Base-by-base conservation (phyloP, 2,329 filamentous ascomycete genomes). In the Xylaria sp. region DNA sequence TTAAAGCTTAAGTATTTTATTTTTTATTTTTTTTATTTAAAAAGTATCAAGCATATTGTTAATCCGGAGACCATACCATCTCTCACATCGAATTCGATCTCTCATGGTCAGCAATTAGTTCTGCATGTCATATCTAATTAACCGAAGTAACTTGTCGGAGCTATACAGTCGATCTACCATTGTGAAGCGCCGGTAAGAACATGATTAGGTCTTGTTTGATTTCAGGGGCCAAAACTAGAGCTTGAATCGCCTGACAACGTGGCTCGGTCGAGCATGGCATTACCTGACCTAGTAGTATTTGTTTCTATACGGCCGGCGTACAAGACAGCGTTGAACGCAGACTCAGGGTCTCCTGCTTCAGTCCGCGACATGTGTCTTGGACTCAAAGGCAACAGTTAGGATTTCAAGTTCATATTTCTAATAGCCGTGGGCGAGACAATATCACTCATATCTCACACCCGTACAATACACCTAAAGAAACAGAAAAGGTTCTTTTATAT, bases 201-300 rank as follows among this genome's bases (percentile, higher is more conserved):
- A 35, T 35, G 9, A 1, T 2, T 12, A 48, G 21, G 27, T 12
- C n/a, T 16, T 29, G 37, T 63, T 55, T 55, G 27, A 63, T 27
- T 9, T 37, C 53, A 27, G 40, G 50, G 51, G 50, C n/a, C 35
- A 35, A 53, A n/a, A 48, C 42, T 23, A 40, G 47, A 37, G 12
- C 21, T 63, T 40, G 16, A 55, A 32, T 53, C 50, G 25, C 42
- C 16, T 29, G 25, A n/a, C 55, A 47, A 58, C 55, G 55, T 58
- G 37, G 55, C 55, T 44, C 6, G 16, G 55, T n/a, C 29, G 27
- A 18, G 37, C 37, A 44, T 48, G 42, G 27, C 40, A 18, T 21
- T 44, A 18, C 40, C n/a, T n/a, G n/a, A n/a, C n/a, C n/a, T n/a
- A n/a, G n/a, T n/a, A n/a, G n/a, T n/a, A n/a, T n/a, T n/a, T n/a